A percentile compares a stretch with the other conserved stretches of the same genome.
These are phyloP conservation scores for Salix udensis DNA, from an alignment of 345 rosid species.

Conservation along the genomic window DNA sequence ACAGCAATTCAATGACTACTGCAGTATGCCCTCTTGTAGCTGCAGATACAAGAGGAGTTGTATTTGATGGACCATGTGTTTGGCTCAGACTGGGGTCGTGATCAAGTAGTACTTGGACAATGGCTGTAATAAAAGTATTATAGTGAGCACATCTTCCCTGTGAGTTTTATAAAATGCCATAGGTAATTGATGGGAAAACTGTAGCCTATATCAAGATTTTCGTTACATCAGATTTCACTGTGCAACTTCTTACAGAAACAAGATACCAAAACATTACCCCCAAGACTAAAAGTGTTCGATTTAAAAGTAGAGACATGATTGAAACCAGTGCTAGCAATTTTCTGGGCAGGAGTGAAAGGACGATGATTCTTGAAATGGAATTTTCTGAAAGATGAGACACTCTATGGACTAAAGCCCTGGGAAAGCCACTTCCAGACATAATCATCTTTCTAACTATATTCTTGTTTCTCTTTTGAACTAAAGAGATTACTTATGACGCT, in stretches of 20 bases:
- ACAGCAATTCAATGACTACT: constrained; percentile 74
- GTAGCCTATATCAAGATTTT: neutral
- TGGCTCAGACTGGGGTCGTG: constrained; percentile 75
- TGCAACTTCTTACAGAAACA: neutral
- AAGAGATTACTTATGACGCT: neutral
- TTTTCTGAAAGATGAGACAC: neutral
- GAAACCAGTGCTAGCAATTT: neutral
- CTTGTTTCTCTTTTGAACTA: neutral
- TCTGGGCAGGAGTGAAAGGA: neutral
- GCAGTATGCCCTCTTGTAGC: constrained; percentile 87
- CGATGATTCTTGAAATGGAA: neutral
- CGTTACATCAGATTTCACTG: neutral
- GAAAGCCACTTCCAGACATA: neutral
- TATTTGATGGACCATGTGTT: constrained; percentile 71
- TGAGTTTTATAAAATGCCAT: neutral
- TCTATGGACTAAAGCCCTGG: neutral
- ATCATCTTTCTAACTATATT: neutral
- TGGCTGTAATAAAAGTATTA: constrained; percentile 44
- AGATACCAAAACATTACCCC: neutral
- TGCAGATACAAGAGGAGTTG: constrained; percentile 86
- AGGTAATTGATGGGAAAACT: neutral
- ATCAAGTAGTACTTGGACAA: constrained; percentile 80
- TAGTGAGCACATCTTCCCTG: neutral
- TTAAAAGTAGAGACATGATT: neutral
- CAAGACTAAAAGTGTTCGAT: neutral